Base-by-base conservation (phyloP, 192 early-diverging fungal genomes). In the Umbelopsis isabellina region DNA sequence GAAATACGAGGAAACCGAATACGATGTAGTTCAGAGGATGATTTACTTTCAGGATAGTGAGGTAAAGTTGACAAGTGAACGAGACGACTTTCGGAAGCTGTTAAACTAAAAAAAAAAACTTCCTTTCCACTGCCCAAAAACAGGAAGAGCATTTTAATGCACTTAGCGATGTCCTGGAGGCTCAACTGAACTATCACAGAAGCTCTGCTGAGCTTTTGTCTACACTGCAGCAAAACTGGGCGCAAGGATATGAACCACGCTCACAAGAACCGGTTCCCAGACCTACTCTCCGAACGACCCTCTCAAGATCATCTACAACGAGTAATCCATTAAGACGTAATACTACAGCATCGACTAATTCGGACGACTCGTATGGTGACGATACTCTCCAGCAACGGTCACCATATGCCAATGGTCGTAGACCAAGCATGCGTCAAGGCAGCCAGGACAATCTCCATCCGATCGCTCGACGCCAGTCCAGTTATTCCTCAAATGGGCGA, bases 1-100 rank as follows among this genome's bases (percentile, higher is more conserved):
- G 21, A 97, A 96, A 76, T 99, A 98, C 71, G 96, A 99, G 65
- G 97, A 98, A 73, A 93, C 93, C 25, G 84, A 90, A 61, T 84
- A 89, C 33, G 91, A 93, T 50, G 73, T 94, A 45, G 84, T 88
- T 13, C 79, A 85, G 4, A 83, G 90, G 52, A 99, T 99, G 94
- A 77, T 90, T 77, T 75, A 83, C 47, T 82, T 99, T 68, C 89
- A 94, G 75, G 90, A 94, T 13, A 88, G 87, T 55, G 95, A 98
- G 82, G 92, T 91, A 89, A 30, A 51, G 80, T 73, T 50, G 82
- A 84, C 44, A 49, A 85, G 65, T 68, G 78, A 33, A 82, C 84
- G 15, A 46, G 20, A 21, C 12, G 41, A 27, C 20, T 11, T 45
- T 45, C 53, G 22, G n/a, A 33, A 16, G 27, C 65, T 49, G 21